Conservation (phyloP, 768 basidiomycete genomes). For the Collybiopsis luxurians region DNA sequence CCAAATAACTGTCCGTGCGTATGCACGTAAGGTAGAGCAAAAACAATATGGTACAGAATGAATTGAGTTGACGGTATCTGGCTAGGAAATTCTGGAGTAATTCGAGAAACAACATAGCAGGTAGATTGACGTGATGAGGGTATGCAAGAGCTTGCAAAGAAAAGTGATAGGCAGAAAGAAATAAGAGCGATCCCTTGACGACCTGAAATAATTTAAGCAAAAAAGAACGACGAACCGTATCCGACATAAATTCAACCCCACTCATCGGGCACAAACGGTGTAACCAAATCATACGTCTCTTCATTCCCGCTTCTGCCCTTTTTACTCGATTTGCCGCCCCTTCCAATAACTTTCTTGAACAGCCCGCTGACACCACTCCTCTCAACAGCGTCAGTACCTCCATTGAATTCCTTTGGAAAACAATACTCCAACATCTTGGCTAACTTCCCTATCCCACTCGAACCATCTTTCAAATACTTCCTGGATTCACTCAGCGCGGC, state of each 20-base stretch:
- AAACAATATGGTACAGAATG: no score
- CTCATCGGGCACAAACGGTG: conserved; percentile 77
- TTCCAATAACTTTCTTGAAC: conserved; percentile 62
- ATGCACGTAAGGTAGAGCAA: no score
- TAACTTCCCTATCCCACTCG: conserved; percentile 60
- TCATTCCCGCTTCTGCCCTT: conserved; percentile 61
- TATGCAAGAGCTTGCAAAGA: no score
- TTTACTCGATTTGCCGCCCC: conserved; percentile 38
- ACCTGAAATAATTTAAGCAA: no score
- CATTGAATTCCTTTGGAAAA: conserved; percentile 45
- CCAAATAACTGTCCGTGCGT: no score
- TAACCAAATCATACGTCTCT: conserved; percentile 79
- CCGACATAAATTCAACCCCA: conserved; percentile 46
- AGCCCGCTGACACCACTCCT: conserved; percentile 48
- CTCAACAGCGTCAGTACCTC: conserved; percentile 27
- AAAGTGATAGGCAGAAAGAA: not conserved
- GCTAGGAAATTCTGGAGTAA: not conserved
- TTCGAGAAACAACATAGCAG: not conserved
- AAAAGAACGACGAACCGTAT: not conserved
- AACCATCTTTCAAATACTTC: conserved; percentile 53
- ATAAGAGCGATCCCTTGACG: no score
- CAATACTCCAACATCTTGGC: conserved; percentile 67
- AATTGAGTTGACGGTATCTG: not conserved
- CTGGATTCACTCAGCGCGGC: conserved; percentile 70
- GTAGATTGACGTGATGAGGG: no score